Percentiles rank a stretch among this genome's conserved stretches.
Conservation (phyloP, 2,329 filamentous ascomycete genomes). For the Thelonectria olida region DNA sequence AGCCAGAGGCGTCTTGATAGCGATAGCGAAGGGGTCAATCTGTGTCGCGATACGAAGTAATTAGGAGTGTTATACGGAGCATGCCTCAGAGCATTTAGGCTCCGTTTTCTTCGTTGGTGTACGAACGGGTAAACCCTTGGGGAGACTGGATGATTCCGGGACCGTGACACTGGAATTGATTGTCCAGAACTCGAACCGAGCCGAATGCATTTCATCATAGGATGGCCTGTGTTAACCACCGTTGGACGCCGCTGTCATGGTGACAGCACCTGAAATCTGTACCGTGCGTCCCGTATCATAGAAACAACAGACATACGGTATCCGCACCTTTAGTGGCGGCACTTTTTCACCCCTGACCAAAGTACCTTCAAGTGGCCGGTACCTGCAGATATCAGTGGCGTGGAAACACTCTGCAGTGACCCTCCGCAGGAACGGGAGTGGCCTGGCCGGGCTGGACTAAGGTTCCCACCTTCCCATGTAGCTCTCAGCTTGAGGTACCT, state of each 20-base stretch:
- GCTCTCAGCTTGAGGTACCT: conserved; percentile 25
- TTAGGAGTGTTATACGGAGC: not conserved
- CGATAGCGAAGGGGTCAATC: conserved; percentile 14
- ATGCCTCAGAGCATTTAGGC: too few relatives aligned
- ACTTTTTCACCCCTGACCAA: conserved; percentile 18
- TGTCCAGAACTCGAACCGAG: not conserved
- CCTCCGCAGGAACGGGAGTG: not conserved
- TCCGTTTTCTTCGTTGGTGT: too few relatives aligned
- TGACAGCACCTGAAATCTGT: not conserved
- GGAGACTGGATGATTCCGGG: not conserved
- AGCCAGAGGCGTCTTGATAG: conserved; percentile 14
- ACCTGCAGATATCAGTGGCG: not conserved
- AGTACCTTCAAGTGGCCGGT: conserved; percentile 12
- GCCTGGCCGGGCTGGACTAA: not conserved
- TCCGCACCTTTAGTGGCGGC: not conserved
- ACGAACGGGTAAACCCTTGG: too few relatives aligned
- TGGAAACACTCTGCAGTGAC: not conserved
- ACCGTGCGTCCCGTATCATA: not conserved
- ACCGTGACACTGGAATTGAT: not conserved
- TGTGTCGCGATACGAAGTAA: conserved; percentile 13
- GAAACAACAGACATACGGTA: not conserved
- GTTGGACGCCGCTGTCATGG: not conserved
- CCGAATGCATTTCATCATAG: not conserved
- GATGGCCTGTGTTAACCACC: not conserved
- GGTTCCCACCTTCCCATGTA: conserved; percentile 11